Percentiles rank a stretch among this genome's conserved stretches.
phyloP scores from a whole-genome alignment of 352 stramenopile species.

The Phytophthora cryptogea region DNA sequence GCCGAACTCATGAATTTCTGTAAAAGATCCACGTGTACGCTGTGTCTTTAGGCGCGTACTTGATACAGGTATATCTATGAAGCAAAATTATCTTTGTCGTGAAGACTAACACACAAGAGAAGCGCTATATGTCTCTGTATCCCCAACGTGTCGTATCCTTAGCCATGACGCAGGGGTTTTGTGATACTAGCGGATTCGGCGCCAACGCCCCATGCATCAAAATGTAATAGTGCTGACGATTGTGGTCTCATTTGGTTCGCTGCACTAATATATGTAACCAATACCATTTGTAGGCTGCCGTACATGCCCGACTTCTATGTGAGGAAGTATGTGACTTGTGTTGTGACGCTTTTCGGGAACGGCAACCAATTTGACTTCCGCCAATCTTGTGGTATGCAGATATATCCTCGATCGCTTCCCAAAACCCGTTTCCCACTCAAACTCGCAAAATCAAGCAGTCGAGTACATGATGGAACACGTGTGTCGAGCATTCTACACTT shows the following conservation, averaged over 20 bases:
- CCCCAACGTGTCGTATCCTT: constrained; percentile 63
- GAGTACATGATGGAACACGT: constrained; percentile 79
- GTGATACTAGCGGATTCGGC: constrained; percentile 50
- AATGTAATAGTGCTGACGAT: constrained; percentile 40
- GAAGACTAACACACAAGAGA: background rate
- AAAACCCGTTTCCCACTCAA: constrained; percentile 31
- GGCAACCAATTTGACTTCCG: background rate
- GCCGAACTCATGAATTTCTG: constrained; percentile 2
- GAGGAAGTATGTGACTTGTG: constrained; percentile 46
- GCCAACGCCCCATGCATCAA: constrained; percentile 53
- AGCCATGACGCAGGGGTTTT: constrained; percentile 69
- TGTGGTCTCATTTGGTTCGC: background rate
- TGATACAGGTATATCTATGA: constrained; percentile 56
- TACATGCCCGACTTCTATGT: constrained; percentile 79
- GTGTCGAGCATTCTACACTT: background rate
- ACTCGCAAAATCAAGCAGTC: constrained; percentile 42
- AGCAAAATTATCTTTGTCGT: background rate
- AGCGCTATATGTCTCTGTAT: constrained; percentile 68
- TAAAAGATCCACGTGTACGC: constrained; percentile 68
- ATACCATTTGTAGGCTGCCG: constrained; percentile 42
- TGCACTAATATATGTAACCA: background rate
- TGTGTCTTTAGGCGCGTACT: constrained; percentile 68
- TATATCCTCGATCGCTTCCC: constrained; percentile 62
- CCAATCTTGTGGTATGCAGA: constrained; percentile 25
- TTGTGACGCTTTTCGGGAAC: background rate